Evolutionary conservation across 208 protist species (phyloP).

Genomic region (Acanthamoeba triangularis): DNA sequence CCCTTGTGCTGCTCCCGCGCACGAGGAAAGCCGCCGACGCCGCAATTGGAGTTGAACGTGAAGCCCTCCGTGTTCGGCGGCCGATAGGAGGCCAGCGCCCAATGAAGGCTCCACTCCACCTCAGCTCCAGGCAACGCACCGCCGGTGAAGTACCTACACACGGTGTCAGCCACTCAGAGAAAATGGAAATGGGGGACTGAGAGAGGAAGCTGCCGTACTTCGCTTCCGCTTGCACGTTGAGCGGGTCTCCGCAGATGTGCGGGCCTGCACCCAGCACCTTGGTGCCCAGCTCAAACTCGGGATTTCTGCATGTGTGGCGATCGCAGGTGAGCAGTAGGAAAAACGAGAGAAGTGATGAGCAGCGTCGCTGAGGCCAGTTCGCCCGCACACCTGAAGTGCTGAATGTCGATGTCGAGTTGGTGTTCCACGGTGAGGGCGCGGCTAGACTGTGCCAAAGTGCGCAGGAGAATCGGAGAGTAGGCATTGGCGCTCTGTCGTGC

Average conservation of each 20-base stretch:
- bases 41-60: background rate
- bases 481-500: background rate
- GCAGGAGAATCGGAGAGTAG: background rate
- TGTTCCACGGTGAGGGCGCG: background rate
- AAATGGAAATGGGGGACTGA: no score
- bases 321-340: background rate
- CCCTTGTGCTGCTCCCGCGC: background rate
- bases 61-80: constrained; percentile 14
- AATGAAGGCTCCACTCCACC: background rate
- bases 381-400: background rate
- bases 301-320: background rate
- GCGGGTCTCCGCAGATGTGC: background rate
- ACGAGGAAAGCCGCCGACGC: background rate
- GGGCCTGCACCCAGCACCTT: background rate
- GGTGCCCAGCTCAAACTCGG: constrained; percentile 35
- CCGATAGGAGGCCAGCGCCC: background rate
- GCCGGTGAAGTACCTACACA: constrained; percentile 68
- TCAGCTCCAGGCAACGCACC: background rate
- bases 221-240: background rate
- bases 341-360: background rate
- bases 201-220: background rate
- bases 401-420: background rate
- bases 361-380: no score
- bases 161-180: background rate
- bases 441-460: background rate